Conservation (phyloP, 768 basidiomycete species). For the Pisolithus orientalis region DNA sequence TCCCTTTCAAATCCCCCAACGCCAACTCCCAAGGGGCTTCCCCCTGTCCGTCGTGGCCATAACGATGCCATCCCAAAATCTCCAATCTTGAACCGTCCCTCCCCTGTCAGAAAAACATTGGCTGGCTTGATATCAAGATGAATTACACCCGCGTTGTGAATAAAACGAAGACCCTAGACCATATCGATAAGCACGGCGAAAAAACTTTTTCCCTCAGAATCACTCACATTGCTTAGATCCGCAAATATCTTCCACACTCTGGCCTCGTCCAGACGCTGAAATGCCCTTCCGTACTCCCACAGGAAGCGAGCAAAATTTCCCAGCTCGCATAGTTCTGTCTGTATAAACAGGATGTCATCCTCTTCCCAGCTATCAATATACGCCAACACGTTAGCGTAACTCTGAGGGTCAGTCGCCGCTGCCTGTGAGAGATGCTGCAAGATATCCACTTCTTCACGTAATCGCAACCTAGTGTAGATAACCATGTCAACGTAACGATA, state of each 20-base stretch:
- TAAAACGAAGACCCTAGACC: conserved; percentile 74
- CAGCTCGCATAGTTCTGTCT: conserved; percentile 89
- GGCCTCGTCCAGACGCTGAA: conserved; percentile 83
- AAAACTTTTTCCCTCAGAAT: background rate
- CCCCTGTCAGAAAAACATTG: conserved; percentile 85
- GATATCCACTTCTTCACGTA: conserved; percentile 93
- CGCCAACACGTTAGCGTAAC: conserved; percentile 73
- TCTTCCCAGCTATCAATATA: conserved; percentile 98
- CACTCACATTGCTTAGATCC: conserved; percentile 82
- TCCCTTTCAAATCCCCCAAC: conserved; percentile 79
- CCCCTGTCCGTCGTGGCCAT: conserved; percentile 60
- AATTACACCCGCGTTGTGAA: conserved; percentile 83
- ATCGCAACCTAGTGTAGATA: conserved; percentile 50
- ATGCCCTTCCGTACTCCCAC: conserved; percentile 81
- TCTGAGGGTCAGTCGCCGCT: conserved; percentile 22
- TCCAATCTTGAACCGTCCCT: conserved; percentile 91
- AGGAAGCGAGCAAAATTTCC: conserved; percentile 91
- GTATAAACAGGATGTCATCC: conserved; percentile 80
- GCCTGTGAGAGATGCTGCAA: conserved; percentile 64
- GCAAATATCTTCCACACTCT: conserved; percentile 94
- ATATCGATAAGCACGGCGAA: conserved; percentile 2
- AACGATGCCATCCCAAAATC: conserved; percentile 98
- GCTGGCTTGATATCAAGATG: conserved; percentile 98
- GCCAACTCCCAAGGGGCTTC: conserved; percentile 30
- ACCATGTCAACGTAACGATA: conserved; percentile 13